phyloP scores from a whole-genome alignment of 1,284 basidiomycete species.

The Papiliotrema terrestris region DNA sequence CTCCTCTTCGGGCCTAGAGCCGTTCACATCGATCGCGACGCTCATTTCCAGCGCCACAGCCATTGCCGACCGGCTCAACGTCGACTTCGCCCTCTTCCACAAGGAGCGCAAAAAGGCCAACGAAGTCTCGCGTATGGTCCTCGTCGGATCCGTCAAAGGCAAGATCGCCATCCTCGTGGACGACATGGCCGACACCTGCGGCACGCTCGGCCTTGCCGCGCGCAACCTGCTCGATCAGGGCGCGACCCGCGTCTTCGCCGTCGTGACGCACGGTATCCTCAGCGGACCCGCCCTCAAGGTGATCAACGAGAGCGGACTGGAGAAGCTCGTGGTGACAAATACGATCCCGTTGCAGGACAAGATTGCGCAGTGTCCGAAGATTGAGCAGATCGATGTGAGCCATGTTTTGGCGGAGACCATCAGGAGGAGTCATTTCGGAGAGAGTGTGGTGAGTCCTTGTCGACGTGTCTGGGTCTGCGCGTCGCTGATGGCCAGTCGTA shows the following conservation, averaged over 20 bases:
- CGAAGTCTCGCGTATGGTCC: conserved; percentile 97
- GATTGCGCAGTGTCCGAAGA: conserved; percentile 70
- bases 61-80: conserved; percentile 91
- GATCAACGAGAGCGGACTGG: conserved; percentile 71
- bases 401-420: conserved; percentile 97
- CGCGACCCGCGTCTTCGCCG: conserved; percentile 77
- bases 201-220: conserved; percentile 91
- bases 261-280: conserved; percentile 97
- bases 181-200: conserved; percentile 99
- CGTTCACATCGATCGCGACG: background rate
- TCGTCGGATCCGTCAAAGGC: conserved; percentile 89
- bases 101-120: conserved; percentile 99
- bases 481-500: conserved; percentile 36
- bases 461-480: background rate
- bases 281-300: conserved; percentile 77
- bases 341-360: conserved; percentile 89
- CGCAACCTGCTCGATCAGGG: conserved; percentile 87
- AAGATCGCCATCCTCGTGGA: conserved; percentile 98
- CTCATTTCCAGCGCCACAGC: conserved; percentile 73
- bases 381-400: conserved; percentile 94
- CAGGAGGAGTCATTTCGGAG: conserved; percentile 61
- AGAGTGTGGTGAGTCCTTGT: conserved; percentile 44
- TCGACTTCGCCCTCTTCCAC: conserved; percentile 99
- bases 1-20: conserved; percentile 2
- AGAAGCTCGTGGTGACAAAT: conserved; percentile 97